Evolutionary conservation across 2,329 filamentous ascomycete genomes (phyloP), one percentile per base, ranked within the genome.

Genomic region (Colletotrichum cuscutae): DNA sequence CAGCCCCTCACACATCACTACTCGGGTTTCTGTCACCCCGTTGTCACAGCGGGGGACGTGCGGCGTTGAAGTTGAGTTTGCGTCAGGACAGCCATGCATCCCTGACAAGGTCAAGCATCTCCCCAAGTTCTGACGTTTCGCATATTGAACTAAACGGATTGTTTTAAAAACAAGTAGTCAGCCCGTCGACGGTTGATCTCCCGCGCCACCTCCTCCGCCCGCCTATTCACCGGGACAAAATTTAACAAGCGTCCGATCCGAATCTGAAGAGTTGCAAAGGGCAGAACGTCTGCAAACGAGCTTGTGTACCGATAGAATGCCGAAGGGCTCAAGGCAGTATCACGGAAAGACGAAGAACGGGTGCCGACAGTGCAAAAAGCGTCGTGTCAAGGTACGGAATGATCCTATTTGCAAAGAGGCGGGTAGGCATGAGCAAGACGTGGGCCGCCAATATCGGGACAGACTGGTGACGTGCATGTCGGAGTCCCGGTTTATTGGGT

Each of bases 291-390:
- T 49, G 28, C 42, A 46, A 22, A 9, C 46, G 32, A 58, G 53
- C 28, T 32, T 30, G 52, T 35, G 59, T 11, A 52, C 52, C 54
- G 24, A 61, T 60, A 73, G 62, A 35, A 73, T 73, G 71, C 64
- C 71, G 58, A 75, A 74, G 32, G 73, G 73, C 49, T 74, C 73
- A 37, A 63, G 73, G 53, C 67, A 73, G 13, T 75, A 74, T 52
- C 71, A 75, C 24, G 71, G 71, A 42, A 75, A 75, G 71, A 74
- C 71, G 56, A 73, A 73, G 42, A 75, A 73, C 59, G 73, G 71
- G 46, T 74, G 73, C 59, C 60, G 66, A 46, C 71, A 75, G 63
- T 75, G 73, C 37, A 75, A 75, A 57, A 74, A 72, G 60, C 71
- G 73, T 19, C 71, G 73, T 37, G 71, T 75, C 24, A 75, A 75